phyloP scores from a whole-genome alignment of 2,329 filamentous ascomycete species.

The Aspergillus quadrilineatus region DNA sequence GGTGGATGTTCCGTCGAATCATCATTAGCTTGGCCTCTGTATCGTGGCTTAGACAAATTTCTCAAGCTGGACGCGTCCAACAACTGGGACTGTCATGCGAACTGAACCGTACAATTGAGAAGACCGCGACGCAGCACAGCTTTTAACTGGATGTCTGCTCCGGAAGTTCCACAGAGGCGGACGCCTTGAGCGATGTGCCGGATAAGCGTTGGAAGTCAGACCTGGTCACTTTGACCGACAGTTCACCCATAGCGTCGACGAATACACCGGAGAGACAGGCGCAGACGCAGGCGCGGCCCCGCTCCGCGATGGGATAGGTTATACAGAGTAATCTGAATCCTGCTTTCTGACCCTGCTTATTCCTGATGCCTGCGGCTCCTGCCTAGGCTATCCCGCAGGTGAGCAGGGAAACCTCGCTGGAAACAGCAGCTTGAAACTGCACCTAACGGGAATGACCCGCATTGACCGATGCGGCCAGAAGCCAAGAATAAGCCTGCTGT shows the following conservation, averaged over 20 bases:
- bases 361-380: not conserved
- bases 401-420: not conserved
- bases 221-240: not conserved
- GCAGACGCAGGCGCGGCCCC: conserved; percentile 5
- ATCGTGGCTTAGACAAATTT: not conserved
- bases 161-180: not conserved
- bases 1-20: not conserved
- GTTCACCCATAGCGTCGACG: not conserved
- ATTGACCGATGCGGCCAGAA: not conserved
- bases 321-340: not conserved
- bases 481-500: not conserved
- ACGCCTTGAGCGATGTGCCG: not conserved
- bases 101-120: not conserved
- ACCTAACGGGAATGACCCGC: not conserved
- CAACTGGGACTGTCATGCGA: not conserved
- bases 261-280: not conserved
- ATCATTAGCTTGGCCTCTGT: not conserved
- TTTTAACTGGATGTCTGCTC: not conserved
- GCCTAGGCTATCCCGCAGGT: not conserved
- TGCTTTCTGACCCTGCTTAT: not conserved
- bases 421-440: not conserved
- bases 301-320: not conserved
- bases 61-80: not conserved
- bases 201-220: not conserved
- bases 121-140: not conserved